These are phyloP conservation scores for Nemania abortiva DNA, from an alignment of 2,329 filamentous ascomycete genomes.

Conservation along the genomic window DNA sequence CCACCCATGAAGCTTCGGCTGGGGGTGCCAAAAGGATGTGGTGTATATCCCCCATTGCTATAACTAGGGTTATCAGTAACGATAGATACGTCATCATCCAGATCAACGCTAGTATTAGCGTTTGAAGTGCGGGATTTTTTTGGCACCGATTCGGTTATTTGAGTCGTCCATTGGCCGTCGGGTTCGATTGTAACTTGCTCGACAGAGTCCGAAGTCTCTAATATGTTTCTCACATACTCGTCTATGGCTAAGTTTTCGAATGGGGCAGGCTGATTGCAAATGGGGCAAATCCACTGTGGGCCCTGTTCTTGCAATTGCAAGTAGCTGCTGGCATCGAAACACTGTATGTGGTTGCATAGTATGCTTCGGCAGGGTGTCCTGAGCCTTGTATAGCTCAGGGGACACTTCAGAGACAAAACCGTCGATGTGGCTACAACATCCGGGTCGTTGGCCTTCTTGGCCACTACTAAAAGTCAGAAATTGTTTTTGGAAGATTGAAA, in stretches of 20 bases:
- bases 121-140: conserved; percentile 46
- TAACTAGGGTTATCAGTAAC: conserved; percentile 58
- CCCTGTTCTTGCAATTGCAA: conserved; percentile 95
- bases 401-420: conserved; percentile 92
- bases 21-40: conserved; percentile 42
- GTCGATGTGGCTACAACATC: conserved; percentile 92
- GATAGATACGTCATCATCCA: conserved; percentile 65
- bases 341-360: conserved; percentile 89
- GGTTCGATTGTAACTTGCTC: conserved; percentile 94
- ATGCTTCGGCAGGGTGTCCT: conserved; percentile 82
- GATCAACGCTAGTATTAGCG: conserved; percentile 51
- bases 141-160: conserved; percentile 52
- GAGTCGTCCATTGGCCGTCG: conserved; percentile 78
- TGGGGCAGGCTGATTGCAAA: conserved; percentile 85
- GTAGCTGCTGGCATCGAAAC: conserved; percentile 93
- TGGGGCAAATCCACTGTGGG: conserved; percentile 95
- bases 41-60: conserved; percentile 53
- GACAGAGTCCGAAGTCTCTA: conserved; percentile 76
- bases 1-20: conserved; percentile 38
- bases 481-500: background rate
- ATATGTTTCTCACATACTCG: conserved; percentile 88
- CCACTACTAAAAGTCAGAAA: conserved; percentile 67
- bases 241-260: conserved; percentile 90
- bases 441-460: conserved; percentile 82
- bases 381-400: conserved; percentile 87